Evolutionary conservation across 2,329 filamentous ascomycete species (phyloP), one percentile per base, ranked within the genome.

Genomic region (Trichoderma sp.): DNA sequence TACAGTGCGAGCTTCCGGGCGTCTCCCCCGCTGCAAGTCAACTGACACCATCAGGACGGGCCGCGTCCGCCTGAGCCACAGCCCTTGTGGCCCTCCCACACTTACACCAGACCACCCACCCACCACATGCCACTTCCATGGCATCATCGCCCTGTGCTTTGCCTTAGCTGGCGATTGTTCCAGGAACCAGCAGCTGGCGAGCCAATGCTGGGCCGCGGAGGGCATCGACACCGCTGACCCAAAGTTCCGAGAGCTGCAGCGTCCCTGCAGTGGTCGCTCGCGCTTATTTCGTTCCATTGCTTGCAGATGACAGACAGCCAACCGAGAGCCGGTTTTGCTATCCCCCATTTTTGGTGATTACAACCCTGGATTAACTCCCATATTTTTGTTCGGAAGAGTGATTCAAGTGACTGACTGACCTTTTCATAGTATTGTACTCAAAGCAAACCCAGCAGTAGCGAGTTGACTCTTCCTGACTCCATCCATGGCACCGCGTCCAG

Each of bases 221-320:
- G 64, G 14, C 18, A 34, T 70, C 66, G 56, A 62, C 26, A 47
- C 56, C 15, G 57, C 57, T 26, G 30, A 18, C 24, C 14, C 39
- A 43, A 43, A 43, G 24, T 61, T 26, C 65, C 71, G 57, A 34
- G 65, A 70, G 65, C 32, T 72, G 71, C 71, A 71, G 61, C 67
- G 71, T 72, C 51, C 71, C 71, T 72, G 71, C 71, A 72, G 57
- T 69, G 56, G 71, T 70, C 66, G 66, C 65, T 71, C 71, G 56
- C 58, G 66, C 57, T 60, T 60, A 51, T 56, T 56, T 21, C 47
- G 26, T 51, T 60, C 51, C 71, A 36, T 15, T 36, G 34, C 34
- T 36, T 61, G 58, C 51, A 61, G 43, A 47, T 47, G 43, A 36
- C 34, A 15, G 34, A 18, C 47, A 6, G 21, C n/a, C 47, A 24